Evolutionary conservation across 192 early-diverging fungal species (phyloP), one percentile per base, ranked within the genome.

Genomic region (Coemansia pectinata): DNA sequence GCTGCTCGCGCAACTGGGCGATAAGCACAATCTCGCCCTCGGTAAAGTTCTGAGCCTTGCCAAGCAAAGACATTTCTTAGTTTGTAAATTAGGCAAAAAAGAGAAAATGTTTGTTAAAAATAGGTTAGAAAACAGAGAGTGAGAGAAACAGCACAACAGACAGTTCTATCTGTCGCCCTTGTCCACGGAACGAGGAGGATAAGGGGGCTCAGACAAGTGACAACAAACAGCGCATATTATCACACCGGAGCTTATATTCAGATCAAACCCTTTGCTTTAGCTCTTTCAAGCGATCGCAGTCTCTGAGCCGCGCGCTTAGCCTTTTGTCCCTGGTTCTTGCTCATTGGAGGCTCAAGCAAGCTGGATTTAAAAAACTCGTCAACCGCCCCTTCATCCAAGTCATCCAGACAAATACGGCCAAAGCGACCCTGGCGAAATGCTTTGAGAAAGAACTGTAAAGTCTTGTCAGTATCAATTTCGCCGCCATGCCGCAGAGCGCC

Each of bases 361-460:
- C 52, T 74, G 33, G 31, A 40, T 17, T 59, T 29, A 66, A 91
- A 86, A 66, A 85, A 89, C 1, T 53, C 45, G n/a, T 87, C 80
- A 4, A 93, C 60, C 6, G 81, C 64, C 3, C 77, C 72, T 5
- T 69, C 69, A 4, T 80, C 83, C 15, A 94, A 65, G 47, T 96
- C 92, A 71, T 98, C 97, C 85, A 97, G 78, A 3, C 93, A 95
- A 52, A 91, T 75, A 5, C 66, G 81, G 0, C 97, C 97, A 42
- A 96, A 84, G 67, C 85, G 88, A 21, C 97, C 97, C 21, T 88
- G 71, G n/a, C 95, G 90, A 85, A 90, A 98, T 42, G 90, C 79
- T 36, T 89, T 85, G 9, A 97, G 59, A 77, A 96, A 88, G 62
- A 88, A 89, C 33, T 85, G 85, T 0, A 92, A 87, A 1, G 94